Conservation (phyloP, 164 flowering plant species). For the Akebia trifoliata region DNA sequence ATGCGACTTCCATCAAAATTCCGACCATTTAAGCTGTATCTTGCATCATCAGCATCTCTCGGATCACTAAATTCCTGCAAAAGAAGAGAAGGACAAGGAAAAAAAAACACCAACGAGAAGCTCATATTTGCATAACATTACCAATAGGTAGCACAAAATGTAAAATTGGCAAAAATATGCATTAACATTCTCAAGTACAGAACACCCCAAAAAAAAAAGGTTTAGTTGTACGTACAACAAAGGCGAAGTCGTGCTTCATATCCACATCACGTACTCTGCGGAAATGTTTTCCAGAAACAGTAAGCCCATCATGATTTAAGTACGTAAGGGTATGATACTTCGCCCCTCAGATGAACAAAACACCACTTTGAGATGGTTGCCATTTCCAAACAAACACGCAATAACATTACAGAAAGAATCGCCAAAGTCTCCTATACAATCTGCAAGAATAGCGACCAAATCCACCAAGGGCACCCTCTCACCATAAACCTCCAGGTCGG, state of each 20-base stretch:
- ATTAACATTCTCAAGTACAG: too few relatives aligned
- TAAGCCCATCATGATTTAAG: constrained; percentile 92
- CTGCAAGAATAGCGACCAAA: constrained; percentile 70
- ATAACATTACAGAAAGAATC: constrained; percentile 80
- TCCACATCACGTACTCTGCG: constrained; percentile 99
- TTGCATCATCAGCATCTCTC: constrained; percentile 98
- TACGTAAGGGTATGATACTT: constrained; percentile 63
- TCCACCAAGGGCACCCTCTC: constrained; percentile 68
- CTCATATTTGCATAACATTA: constrained; percentile 23
- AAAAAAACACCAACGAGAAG: constrained; percentile 14
- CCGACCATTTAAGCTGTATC: constrained; percentile 30
- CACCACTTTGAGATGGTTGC: constrained; percentile 82
- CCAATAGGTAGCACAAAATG: not conserved
- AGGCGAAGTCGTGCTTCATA: constrained; percentile 94
- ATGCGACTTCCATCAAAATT: constrained; percentile 65
- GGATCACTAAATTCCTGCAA: constrained; percentile 88
- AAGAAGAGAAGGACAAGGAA: not conserved
- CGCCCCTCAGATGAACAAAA: constrained; percentile 86
- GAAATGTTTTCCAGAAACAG: constrained; percentile 90
- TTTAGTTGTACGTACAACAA: constrained; percentile 84
- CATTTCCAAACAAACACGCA: constrained; percentile 85
- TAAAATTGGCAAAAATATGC: not conserved
- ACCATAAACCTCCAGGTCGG: constrained; percentile 72
- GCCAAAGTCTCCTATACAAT: constrained; percentile 77
- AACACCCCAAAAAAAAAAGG: too few relatives aligned